Evolutionary conservation across 257 asterid genomes (phyloP), one percentile per base, ranked within the genome.

Genomic region (Linaria vulgaris): DNA sequence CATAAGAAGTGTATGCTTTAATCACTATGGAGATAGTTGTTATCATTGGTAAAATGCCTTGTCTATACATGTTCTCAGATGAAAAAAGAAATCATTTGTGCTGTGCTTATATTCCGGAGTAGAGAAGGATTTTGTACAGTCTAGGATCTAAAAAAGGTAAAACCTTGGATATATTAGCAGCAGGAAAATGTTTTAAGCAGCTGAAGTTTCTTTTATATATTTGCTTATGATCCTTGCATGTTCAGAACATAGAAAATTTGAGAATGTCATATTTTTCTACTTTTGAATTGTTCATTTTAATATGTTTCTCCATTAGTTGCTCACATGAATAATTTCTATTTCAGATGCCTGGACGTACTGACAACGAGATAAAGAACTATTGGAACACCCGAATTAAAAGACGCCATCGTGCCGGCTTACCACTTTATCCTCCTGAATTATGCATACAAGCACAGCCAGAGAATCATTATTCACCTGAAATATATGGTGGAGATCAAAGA

Each of bases 331-430:
- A 50, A 61, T 69, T 16, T 34, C 16, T 49, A 16, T 78, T 70
- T 68, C 79, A 84, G 90, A 64, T 84, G 82, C 90, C 85, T 12
- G 90, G 90, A 66, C 76, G 90, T 61, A 81, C 90, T 20, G 90
- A 84, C 70, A 84, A 84, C 73, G 90, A 84, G 79, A 81, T 84
- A 72, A 84, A 84, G 72, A 84, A 84, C 76, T 84, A 76, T 41
- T 84, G 90, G 90, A 84, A 84, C 55, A 81, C 90, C 61, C 73
- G 90, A 53, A 74, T 81, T 60, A 84, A 84, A 80, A 84, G 90
- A 41, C 85, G 78, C 52, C 90, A 81, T 63, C 90, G 90, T 44
- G 85, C 87, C 3, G 90, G 90, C 57, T 74, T 80, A 66, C 90
- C 87, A 39, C 81, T 84, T 50, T 84, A 84, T 73, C 87, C 90